Evolutionary conservation across 2,329 filamentous ascomycete genomes (phyloP).

Genomic region (Pestalotiopsis sp.): DNA sequence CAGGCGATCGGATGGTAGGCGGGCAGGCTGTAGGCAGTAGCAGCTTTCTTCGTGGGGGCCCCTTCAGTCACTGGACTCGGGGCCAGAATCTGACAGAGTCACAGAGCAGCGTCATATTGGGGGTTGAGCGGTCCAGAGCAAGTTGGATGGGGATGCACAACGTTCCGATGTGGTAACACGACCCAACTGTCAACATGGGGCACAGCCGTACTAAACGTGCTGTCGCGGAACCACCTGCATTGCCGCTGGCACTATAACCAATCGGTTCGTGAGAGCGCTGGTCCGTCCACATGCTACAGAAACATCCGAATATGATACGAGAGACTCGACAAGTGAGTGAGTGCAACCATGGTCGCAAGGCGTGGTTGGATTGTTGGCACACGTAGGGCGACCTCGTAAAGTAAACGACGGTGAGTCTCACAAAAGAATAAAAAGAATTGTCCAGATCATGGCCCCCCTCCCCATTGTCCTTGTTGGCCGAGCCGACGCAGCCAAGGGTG

Average conservation of each 20-base stretch:
- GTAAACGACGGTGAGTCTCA: neutral
- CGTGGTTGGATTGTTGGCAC: neutral
- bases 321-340: neutral
- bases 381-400: neutral
- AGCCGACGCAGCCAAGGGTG: neutral
- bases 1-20: neutral
- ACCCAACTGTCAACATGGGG: conserved; percentile 4
- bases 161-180: conserved; percentile 8
- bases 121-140: neutral
- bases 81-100: neutral
- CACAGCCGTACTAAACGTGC: neutral
- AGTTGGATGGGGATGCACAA: neutral
- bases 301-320: neutral
- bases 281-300: neutral
- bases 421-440: neutral
- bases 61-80: neutral
- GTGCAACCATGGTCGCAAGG: neutral
- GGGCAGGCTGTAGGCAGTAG: neutral
- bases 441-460: neutral
- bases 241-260: neutral
- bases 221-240: conserved; percentile 2
- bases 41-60: neutral
- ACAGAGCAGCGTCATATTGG: neutral
- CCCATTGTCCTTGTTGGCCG: neutral
- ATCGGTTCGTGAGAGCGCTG: neutral